These are phyloP conservation scores for Euphorbia tirucalli DNA, from an alignment of 345 rosid species.

Conservation along the genomic window DNA sequence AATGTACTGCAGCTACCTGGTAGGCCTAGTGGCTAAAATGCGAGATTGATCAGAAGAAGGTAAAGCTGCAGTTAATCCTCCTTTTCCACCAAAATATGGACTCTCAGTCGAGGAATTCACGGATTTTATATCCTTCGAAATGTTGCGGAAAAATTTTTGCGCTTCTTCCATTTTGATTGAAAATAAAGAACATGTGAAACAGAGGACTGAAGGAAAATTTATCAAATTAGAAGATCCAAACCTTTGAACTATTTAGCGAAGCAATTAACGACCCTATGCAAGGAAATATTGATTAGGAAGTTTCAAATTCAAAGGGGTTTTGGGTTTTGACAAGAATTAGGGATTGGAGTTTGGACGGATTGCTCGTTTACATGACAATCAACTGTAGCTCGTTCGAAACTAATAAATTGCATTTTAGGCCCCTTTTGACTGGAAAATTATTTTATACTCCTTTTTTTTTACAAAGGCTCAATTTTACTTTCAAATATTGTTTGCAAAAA, in stretches of 20 bases:
- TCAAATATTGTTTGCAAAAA: no score
- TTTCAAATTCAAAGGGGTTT: neutral
- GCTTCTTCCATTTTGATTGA: constrained; percentile 46
- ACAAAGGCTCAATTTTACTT: no score
- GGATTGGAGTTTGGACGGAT: no score
- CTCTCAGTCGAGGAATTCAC: constrained; percentile 26
- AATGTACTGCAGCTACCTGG: constrained; percentile 36
- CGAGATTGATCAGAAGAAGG: constrained; percentile 43
- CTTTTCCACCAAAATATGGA: constrained; percentile 26
- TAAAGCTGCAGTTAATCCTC: constrained; percentile 26
- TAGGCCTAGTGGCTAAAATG: constrained; percentile 37
- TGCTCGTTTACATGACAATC: no score
- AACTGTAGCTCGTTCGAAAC: no score
- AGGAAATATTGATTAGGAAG: neutral
- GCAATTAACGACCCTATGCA: no score
- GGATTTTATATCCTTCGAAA: constrained; percentile 38
- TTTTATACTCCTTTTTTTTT: no score
- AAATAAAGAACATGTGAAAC: neutral
- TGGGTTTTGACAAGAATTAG: neutral
- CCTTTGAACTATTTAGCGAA: no score
- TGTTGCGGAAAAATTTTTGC: constrained; percentile 33
- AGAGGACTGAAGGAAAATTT: neutral
- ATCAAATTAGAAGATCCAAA: neutral
- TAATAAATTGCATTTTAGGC: no score
- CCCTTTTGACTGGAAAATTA: no score